phyloP scores from a whole-genome alignment of 1,284 basidiomycete species.

The Cutaneotrichosporon sp. region DNA sequence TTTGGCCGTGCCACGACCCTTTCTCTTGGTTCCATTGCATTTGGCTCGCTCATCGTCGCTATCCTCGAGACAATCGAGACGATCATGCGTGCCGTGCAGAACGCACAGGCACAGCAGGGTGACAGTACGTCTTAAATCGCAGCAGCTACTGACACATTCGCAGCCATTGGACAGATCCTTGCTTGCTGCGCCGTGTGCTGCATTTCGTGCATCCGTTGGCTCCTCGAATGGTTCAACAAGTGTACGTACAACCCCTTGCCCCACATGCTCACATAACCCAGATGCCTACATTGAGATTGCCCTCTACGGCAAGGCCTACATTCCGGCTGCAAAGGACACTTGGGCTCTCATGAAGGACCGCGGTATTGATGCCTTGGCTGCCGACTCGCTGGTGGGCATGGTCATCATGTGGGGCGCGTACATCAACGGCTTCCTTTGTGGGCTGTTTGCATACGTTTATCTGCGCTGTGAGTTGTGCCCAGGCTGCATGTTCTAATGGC shows the following conservation, averaged over 20 bases:
- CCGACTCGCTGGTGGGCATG: slow-evolving; percentile 77
- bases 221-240: slow-evolving; percentile 75
- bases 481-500: slow-evolving; percentile 10
- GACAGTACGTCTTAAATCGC: slow-evolving; percentile 56
- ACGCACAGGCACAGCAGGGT: slow-evolving; percentile 66
- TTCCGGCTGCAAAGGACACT: slow-evolving; percentile 81
- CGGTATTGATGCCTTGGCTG: slow-evolving; percentile 76
- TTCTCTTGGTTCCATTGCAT: slow-evolving; percentile 82
- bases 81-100: slow-evolving; percentile 60
- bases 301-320: slow-evolving; percentile 80
- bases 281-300: slow-evolving; percentile 63
- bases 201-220: slow-evolving; percentile 62
- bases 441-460: slow-evolving; percentile 76
- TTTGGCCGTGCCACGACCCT: slow-evolving; percentile 76
- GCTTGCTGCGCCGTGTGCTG: slow-evolving; percentile 70
- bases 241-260: slow-evolving; percentile 24
- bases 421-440: slow-evolving; percentile 67
- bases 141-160: slow-evolving; percentile 1
- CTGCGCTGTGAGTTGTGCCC: slow-evolving; percentile 57
- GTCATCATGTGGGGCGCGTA: slow-evolving; percentile 59
- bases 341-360: slow-evolving; percentile 81
- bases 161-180: slow-evolving; percentile 65
- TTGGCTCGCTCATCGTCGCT: slow-evolving; percentile 83
- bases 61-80: slow-evolving; percentile 70
- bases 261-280: slow-evolving; percentile 1